Base-by-base conservation (phyloP, 2,329 filamentous ascomycete species). In the Penicillium capsulatum region DNA sequence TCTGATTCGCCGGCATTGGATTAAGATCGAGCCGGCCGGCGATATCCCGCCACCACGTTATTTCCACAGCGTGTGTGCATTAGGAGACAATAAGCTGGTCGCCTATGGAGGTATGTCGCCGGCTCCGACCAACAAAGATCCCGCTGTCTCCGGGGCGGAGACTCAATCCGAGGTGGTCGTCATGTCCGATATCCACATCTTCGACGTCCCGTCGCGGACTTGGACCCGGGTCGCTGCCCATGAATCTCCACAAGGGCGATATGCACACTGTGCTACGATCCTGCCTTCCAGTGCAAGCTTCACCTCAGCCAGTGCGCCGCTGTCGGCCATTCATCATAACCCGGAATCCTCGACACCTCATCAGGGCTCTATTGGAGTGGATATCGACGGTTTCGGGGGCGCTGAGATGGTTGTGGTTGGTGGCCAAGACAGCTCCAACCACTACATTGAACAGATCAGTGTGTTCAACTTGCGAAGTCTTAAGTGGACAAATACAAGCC, bases 61-160 rank as follows among this genome's bases (percentile, higher is more conserved):
- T 63, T 98, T 98, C 52, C 92, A 98, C 70, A 97, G 89, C 49
- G 86, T 97, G 64, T 98, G 92, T 63, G 79, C 87, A 1, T 70
- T 98, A 2, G 92, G 92, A 15, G 92, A 97, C 61, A 91, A 88
- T 2, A 98, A 97, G 65, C 75, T 98, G 63, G 91, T 98, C 3
- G 97, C 91, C 66, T 98, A 97, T 65, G 92, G 92, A 42, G 92
- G 92, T 53, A 98, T 98, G 92, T 96, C 91, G 7, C 90, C 91
- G 1, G 79, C 81, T 8, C 70, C 75, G 5, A 74, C 57, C 70
- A 10, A 64, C 54, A 29, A 67, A 69, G 40, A 70, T 75, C 31
- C 64, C 74, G 11, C 67, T 11, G 55, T 67, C 3, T 49, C 50
- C 27, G 59, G 59, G 1, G 65, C 71, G 42, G 85, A 90, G 47